Conservation (phyloP, 371 early-diverging fungal species). For the Nosema muscidifuracis region DNA sequence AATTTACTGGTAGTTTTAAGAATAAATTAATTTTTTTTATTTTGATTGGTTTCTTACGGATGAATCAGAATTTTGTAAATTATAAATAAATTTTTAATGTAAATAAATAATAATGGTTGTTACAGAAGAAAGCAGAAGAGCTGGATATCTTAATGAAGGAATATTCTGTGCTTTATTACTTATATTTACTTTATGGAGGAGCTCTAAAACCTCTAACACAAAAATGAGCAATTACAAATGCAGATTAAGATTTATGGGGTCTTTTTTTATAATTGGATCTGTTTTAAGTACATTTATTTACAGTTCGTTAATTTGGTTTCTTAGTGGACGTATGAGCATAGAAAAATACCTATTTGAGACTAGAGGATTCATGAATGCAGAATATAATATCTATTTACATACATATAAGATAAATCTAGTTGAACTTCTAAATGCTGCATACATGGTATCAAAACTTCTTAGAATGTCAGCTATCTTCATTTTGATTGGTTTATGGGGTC, state of each 20-base stretch:
- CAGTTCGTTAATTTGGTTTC: slow-evolving; percentile 1
- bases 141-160: slow-evolving; percentile 16
- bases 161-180: slow-evolving; percentile 22
- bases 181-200: slow-evolving; percentile 36
- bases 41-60: no score
- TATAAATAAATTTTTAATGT: neutral
- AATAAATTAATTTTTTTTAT: no score
- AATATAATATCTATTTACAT: slow-evolving; percentile 3
- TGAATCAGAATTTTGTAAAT: neutral
- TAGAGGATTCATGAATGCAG: neutral
- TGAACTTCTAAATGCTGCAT: slow-evolving; percentile 21
- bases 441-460: slow-evolving; percentile 13
- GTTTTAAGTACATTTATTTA: slow-evolving; percentile 15
- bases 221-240: slow-evolving; percentile 15
- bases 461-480: slow-evolving; percentile 35
- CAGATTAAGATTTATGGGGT: slow-evolving; percentile 25
- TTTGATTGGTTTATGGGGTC: slow-evolving; percentile 36
- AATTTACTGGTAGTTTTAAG: no score
- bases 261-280: slow-evolving; percentile 14
- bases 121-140: neutral
- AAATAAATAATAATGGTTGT: neutral
- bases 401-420: slow-evolving; percentile 4
- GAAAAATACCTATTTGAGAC: slow-evolving; percentile 27
- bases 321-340: slow-evolving; percentile 19
- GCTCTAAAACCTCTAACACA: neutral